Base-by-base conservation (phyloP, 345 rosid genomes). In the Brassica nigra region DNA sequence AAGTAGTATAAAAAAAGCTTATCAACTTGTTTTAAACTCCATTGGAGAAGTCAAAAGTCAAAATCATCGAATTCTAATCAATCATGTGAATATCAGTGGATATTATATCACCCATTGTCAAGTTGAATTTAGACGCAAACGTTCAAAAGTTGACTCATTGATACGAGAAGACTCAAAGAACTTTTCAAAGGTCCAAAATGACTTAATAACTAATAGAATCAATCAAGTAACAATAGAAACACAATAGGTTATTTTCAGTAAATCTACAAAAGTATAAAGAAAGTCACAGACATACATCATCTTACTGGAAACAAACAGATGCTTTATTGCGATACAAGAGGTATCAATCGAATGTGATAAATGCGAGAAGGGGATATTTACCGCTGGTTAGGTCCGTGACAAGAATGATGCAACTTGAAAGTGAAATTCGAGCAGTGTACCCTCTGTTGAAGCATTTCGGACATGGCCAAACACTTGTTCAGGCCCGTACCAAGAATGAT, bases 371-470 rank as follows among this genome's bases (percentile, higher is more conserved):
- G 16, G 20, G 58, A 34, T 74, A 80, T 80, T 74, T 80, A 75
- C 83, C 61, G 31, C 63, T 65, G 68, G 73, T 29, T 57, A 14
- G 52, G 62, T 72, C 82, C 4, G 6, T 10, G 67, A 65, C 71
- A 74, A 27, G 68, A 74, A 68, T 73, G 82, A 44, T 72, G 68
- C 78, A 86, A 28, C 85, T 81, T 33, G 83, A 83, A 44, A 85
- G 70, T 82, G 89, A 82, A 67, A 80, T 83, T 49, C 71, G 78
- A 68, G 84, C 23, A 54, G 76, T 74, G 75, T 80, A 80, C 75
- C 80, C 81, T 52, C 47, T 77, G 84, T 70, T 84, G 86, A 44
- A 86, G 68, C 59, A 90, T 76, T 68, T 87, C 85, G 29, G 86
- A 70, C 0, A 37, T 37, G 11, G 11, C 8, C 42, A 37, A 6